Evolutionary conservation across 2,329 filamentous ascomycete genomes (phyloP).

Genomic region (Arthrobotrys pseudoclavata): DNA sequence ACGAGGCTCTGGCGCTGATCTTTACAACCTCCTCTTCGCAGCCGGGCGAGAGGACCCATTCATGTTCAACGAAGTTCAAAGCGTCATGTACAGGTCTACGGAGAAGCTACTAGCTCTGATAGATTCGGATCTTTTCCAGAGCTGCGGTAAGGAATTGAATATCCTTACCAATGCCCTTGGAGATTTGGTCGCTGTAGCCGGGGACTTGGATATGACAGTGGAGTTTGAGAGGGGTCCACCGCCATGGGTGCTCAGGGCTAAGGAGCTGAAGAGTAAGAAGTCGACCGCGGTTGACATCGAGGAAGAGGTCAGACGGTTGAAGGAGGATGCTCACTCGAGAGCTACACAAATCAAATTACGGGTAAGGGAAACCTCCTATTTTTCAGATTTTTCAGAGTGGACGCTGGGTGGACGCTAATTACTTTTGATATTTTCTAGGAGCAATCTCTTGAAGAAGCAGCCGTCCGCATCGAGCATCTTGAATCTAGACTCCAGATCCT

Average conservation of each 20-base stretch:
- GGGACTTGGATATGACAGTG: slow-evolving; percentile 78
- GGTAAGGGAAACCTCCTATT: slow-evolving; percentile 23
- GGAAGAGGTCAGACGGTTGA: slow-evolving; percentile 83
- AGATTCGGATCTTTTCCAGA: slow-evolving; percentile 78
- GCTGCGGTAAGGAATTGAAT: slow-evolving; percentile 77
- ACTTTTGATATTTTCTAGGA: slow-evolving; percentile 77
- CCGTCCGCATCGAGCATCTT: slow-evolving; percentile 93
- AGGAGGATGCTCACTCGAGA: slow-evolving; percentile 83
- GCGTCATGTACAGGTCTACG: slow-evolving; percentile 73
- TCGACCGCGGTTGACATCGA: slow-evolving; percentile 84
- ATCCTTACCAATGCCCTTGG: slow-evolving; percentile 75
- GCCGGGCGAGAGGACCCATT: slow-evolving; percentile 78
- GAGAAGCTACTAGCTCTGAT: slow-evolving; percentile 70
- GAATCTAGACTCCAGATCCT: slow-evolving; percentile 89
- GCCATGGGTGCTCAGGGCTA: slow-evolving; percentile 86
- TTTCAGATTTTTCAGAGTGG: background rate
- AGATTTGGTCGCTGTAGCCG: slow-evolving; percentile 78
- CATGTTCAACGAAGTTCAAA: slow-evolving; percentile 76
- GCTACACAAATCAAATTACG: slow-evolving; percentile 70
- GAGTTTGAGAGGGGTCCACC: slow-evolving; percentile 82
- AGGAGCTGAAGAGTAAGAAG: slow-evolving; percentile 85
- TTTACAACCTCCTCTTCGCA: slow-evolving; percentile 75
- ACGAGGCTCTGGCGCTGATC: slow-evolving; percentile 75
- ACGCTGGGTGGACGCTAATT: slow-evolving; percentile 68
- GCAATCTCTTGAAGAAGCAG: slow-evolving; percentile 84